These are phyloP conservation scores for Plasmodium ovale DNA, from an alignment of 169 alveolate species.

Conservation along the genomic window DNA sequence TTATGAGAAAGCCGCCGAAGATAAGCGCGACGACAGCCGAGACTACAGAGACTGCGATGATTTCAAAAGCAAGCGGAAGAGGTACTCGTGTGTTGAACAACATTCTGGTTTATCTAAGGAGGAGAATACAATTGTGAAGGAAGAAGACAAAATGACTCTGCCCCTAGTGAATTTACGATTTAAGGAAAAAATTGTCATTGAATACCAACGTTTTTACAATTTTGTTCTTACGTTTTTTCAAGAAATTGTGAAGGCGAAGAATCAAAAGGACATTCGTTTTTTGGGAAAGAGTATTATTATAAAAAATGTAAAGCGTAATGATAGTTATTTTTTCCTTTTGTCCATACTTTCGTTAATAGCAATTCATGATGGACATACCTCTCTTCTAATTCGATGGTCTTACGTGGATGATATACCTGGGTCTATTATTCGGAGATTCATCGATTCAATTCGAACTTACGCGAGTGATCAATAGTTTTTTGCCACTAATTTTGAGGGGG, in stretches of 20 bases:
- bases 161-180: slow-evolving; percentile 64
- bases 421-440: slow-evolving; percentile 50
- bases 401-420: slow-evolving; percentile 46
- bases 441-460: slow-evolving; percentile 15
- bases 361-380: slow-evolving; percentile 66
- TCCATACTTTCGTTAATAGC: slow-evolving; percentile 71
- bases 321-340: slow-evolving; percentile 30
- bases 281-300: slow-evolving; percentile 58
- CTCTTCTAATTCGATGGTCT: slow-evolving; percentile 66
- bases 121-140: background rate
- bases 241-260: slow-evolving; percentile 58
- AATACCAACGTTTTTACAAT: slow-evolving; percentile 53
- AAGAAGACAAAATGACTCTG: slow-evolving; percentile 37
- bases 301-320: slow-evolving; percentile 44
- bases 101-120: background rate
- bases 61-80: background rate
- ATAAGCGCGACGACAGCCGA: background rate
- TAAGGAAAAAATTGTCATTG: slow-evolving; percentile 40
- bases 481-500: too few species aligned
- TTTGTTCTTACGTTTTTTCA: slow-evolving; percentile 75
- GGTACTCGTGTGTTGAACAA: background rate
- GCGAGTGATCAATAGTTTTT: too few species aligned
- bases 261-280: slow-evolving; percentile 23
- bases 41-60: background rate
- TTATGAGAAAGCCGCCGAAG: too few species aligned